Evolutionary conservation across 306 rosid genomes (phyloP).

Genomic region (Corylus avellana): DNA sequence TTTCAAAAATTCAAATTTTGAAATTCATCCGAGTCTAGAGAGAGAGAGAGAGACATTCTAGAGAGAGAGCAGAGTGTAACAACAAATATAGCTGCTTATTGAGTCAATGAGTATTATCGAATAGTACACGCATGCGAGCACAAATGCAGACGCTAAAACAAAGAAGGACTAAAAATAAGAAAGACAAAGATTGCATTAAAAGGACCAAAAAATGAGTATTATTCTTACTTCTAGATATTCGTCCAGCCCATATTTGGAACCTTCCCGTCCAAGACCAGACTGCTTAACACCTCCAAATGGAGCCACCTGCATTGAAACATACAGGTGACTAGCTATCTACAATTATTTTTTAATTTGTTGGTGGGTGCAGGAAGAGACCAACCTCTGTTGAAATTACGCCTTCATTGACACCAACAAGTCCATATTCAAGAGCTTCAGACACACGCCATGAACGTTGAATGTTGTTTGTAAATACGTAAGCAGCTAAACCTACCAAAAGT

Average conservation of each 20-base stretch:
- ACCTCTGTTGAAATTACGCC: conserved; percentile 97
- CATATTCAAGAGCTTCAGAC: conserved; percentile 95
- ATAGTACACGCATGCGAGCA: background rate
- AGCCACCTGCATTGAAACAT: conserved; percentile 69
- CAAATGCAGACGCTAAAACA: background rate
- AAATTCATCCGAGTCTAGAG: no score
- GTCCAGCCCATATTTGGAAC: conserved; percentile 96
- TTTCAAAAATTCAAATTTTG: no score
- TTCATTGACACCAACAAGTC: conserved; percentile 91
- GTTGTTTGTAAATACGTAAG: conserved; percentile 79
- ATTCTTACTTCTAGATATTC: conserved; percentile 83
- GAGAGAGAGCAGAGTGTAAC: no score
- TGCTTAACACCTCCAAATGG: conserved; percentile 97
- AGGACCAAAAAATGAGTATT: background rate
- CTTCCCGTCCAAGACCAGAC: conserved; percentile 98
- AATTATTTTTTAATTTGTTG: conserved; percentile 5
- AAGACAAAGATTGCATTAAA: conserved; percentile 8
- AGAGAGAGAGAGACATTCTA: no score
- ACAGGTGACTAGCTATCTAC: conserved; percentile 13
- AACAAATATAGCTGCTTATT: background rate
- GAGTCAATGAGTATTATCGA: background rate
- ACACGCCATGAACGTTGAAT: conserved; percentile 96
- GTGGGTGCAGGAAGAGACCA: conserved; percentile 30
- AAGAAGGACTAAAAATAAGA: background rate
- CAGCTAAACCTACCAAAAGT: conserved; percentile 73